phyloP scores from a whole-genome alignment of 345 rosid species.

The Atalantia buxifolia region DNA sequence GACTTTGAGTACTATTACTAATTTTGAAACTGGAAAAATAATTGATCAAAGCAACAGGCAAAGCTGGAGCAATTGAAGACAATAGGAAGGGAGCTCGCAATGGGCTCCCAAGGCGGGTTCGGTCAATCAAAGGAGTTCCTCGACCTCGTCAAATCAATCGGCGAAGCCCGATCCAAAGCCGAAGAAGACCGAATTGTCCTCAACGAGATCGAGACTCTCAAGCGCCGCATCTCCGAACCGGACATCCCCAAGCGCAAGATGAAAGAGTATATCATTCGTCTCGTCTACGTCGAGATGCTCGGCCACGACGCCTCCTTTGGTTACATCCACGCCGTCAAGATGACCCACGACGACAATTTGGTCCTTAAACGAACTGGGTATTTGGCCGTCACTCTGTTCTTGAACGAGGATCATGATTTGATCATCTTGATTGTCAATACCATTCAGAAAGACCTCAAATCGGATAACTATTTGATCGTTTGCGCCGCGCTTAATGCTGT shows the following conservation, averaged over 20 bases:
- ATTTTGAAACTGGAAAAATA: no score
- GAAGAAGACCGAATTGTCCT: slow-evolving; percentile 95
- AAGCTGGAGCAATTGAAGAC: slow-evolving; percentile 94
- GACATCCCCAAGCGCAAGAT: slow-evolving; percentile 89
- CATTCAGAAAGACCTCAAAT: slow-evolving; percentile 93
- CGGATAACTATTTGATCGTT: slow-evolving; percentile 83
- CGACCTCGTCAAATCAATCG: slow-evolving; percentile 94
- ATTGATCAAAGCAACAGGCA: not conserved
- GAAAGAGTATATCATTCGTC: slow-evolving; percentile 90
- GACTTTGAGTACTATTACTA: no score
- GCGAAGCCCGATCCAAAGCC: slow-evolving; percentile 98
- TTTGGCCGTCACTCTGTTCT: slow-evolving; percentile 85
- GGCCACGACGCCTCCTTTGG: slow-evolving; percentile 99
- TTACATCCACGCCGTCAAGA: slow-evolving; percentile 96
- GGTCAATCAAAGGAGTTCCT: slow-evolving; percentile 95
- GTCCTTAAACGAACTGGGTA: slow-evolving; percentile 91
- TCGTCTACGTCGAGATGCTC: slow-evolving; percentile 92
- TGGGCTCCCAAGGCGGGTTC: slow-evolving; percentile 98
- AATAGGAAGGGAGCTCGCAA: slow-evolving; percentile 96
- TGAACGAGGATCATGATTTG: slow-evolving; percentile 93
- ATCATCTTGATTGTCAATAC: slow-evolving; percentile 93
- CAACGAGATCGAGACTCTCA: slow-evolving; percentile 88
- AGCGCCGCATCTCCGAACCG: slow-evolving; percentile 81
- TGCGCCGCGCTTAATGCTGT: slow-evolving; percentile 91
- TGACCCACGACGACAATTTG: slow-evolving; percentile 89